These are phyloP conservation scores for Umbelopsis sp. DNA, from an alignment of 192 early-diverging fungal genomes.

Conservation along the genomic window DNA sequence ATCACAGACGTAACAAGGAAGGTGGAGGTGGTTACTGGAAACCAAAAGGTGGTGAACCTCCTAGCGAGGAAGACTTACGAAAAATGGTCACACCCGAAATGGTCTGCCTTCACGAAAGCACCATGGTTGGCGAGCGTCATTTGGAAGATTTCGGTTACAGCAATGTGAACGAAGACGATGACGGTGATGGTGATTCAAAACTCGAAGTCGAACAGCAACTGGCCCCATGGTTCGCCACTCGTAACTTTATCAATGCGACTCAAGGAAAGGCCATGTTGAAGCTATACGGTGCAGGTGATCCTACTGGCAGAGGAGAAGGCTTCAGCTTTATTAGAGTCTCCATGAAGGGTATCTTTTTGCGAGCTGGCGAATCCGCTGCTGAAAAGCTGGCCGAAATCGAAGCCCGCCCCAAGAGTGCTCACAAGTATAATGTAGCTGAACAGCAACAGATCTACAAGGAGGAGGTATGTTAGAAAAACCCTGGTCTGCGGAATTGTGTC, in stretches of 20 bases:
- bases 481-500: no score
- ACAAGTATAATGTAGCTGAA: conserved; percentile 87
- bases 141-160: conserved; percentile 90
- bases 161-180: conserved; percentile 70
- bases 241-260: conserved; percentile 93
- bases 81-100: conserved; percentile 94
- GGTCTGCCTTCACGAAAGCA: conserved; percentile 95
- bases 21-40: conserved; percentile 92
- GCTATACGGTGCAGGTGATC: conserved; percentile 95
- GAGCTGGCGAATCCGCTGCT: conserved; percentile 80
- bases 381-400: conserved; percentile 86
- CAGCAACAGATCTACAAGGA: conserved; percentile 94
- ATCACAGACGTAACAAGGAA: conserved; percentile 68
- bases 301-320: conserved; percentile 91
- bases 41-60: conserved; percentile 71
- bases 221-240: conserved; percentile 93
- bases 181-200: conserved; percentile 66
- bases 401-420: conserved; percentile 77
- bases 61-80: conserved; percentile 85
- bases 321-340: conserved; percentile 97
- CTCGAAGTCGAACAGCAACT: conserved; percentile 91
- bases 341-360: conserved; percentile 97
- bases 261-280: conserved; percentile 95
- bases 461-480: no score
- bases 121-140: conserved; percentile 89